Conservation (phyloP, 148 eudicot genomes). For the Vaccinium myrtillus region DNA sequence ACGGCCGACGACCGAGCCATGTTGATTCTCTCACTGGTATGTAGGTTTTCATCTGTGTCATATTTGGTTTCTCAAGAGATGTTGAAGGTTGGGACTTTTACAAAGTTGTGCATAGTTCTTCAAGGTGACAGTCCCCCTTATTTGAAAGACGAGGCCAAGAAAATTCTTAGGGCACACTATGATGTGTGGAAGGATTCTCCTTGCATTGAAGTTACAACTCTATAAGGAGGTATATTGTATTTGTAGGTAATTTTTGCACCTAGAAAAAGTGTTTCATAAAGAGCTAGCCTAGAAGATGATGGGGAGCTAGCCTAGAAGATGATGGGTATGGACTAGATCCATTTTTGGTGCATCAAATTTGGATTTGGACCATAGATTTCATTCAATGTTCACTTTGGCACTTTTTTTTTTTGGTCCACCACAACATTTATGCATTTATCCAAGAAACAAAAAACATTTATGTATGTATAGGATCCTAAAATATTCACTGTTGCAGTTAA, state of each 20-base stretch:
- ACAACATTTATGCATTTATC: too few relatives aligned
- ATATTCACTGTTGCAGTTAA: too few relatives aligned
- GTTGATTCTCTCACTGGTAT: conserved; percentile 29
- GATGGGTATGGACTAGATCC: background rate
- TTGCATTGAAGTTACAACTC: conserved; percentile 25
- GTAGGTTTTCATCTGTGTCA: conserved; percentile 30
- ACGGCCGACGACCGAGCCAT: conserved; percentile 35
- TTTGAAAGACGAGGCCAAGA: conserved; percentile 37
- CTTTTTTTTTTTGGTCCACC: too few relatives aligned
- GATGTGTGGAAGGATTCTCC: conserved; percentile 44
- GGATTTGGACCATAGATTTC: background rate
- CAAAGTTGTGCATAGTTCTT: conserved; percentile 42
- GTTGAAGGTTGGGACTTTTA: conserved; percentile 41
- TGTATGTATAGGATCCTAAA: too few relatives aligned
- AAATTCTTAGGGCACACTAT: conserved; percentile 37
- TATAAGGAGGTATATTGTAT: background rate
- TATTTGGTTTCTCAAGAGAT: conserved; percentile 37
- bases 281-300: background rate
- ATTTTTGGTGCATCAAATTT: background rate
- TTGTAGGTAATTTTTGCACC: background rate
- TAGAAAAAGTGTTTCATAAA: background rate
- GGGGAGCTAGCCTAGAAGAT: background rate
- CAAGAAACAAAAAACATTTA: too few relatives aligned
- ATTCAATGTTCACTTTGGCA: too few relatives aligned
- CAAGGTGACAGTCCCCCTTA: conserved; percentile 28